A percentile compares a stretch with the other conserved stretches of the same genome.
These are phyloP conservation scores for Paramecium primaurelia DNA, from an alignment of 73 alveolate genomes.

Conservation along the genomic window DNA sequence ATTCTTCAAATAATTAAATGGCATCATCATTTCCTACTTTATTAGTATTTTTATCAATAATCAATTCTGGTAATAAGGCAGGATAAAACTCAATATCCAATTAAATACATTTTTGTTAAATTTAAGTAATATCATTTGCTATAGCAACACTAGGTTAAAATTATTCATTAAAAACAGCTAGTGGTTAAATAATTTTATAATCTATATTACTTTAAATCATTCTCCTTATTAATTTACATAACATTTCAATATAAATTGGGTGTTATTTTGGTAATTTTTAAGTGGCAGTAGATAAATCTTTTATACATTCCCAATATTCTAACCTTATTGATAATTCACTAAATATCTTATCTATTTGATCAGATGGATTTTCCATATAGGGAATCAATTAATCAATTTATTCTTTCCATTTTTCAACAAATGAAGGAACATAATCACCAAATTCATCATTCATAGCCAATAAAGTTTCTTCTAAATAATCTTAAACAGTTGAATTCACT, in stretches of 20 bases:
- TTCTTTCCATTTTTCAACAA: constrained; percentile 92
- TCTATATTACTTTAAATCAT: constrained; percentile 71
- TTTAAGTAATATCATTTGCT: constrained; percentile 9
- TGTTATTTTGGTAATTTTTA: constrained; percentile 52
- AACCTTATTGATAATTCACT: constrained; percentile 30
- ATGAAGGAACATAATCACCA: constrained; percentile 52
- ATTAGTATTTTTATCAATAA: constrained; percentile 39
- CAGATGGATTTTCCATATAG: constrained; percentile 60
- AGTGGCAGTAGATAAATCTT: constrained; percentile 47
- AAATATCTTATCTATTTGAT: constrained; percentile 34
- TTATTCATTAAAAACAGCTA: neutral
- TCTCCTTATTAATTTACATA: constrained; percentile 86
- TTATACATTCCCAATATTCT: constrained; percentile 58
- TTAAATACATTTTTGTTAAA: constrained; percentile 10
- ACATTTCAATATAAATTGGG: constrained; percentile 74
- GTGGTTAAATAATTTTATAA: neutral
- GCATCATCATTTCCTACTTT: constrained; percentile 56
- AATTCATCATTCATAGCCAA: constrained; percentile 51
- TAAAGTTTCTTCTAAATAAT: constrained; percentile 53
- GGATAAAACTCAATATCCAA: constrained; percentile 54
- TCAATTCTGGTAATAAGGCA: constrained; percentile 45
- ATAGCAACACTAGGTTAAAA: neutral
- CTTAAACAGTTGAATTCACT: constrained; percentile 39
- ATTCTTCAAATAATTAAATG: constrained; percentile 21
- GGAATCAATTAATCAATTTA: constrained; percentile 61